phyloP scores from a whole-genome alignment of 306 rosid species.

The Calophaca sinica region DNA sequence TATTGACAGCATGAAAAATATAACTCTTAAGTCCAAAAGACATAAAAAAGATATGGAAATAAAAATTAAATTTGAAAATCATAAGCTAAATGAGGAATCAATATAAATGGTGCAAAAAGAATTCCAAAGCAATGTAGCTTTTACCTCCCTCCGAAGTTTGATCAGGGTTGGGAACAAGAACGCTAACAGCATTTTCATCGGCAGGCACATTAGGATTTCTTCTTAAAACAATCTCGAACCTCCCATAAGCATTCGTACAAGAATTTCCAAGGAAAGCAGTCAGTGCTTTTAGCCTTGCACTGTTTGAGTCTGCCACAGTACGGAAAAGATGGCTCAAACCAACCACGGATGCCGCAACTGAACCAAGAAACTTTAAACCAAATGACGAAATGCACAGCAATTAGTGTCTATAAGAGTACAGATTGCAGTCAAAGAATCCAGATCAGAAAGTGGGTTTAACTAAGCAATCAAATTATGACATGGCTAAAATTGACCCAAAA shows the following conservation, averaged over 20 bases:
- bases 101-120: conserved; percentile 28
- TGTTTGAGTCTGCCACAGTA: conserved; percentile 63
- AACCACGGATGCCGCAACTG: conserved; percentile 76
- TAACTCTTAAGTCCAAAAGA: conserved; percentile 31
- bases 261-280: conserved; percentile 67
- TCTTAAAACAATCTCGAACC: conserved; percentile 58
- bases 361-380: conserved; percentile 61
- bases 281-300: conserved; percentile 63
- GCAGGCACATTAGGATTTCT: conserved; percentile 70
- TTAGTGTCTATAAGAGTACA: conserved; percentile 50
- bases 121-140: conserved; percentile 41
- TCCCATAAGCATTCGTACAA: conserved; percentile 51
- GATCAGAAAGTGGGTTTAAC: conserved; percentile 34
- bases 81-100: conserved; percentile 30
- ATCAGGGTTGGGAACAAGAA: conserved; percentile 65
- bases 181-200: conserved; percentile 78
- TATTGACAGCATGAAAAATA: conserved; percentile 32
- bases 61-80: conserved; percentile 36
- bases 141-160: conserved; percentile 65
- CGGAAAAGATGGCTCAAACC: conserved; percentile 80
- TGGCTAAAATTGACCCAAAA: conserved; percentile 24
- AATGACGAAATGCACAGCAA: conserved; percentile 45
- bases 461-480: conserved; percentile 33
- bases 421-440: conserved; percentile 35
- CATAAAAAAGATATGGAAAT: conserved; percentile 13